Evolutionary conservation across 345 rosid genomes (phyloP), one percentile per base, ranked within the genome.

Genomic region (Syzygium jambos): DNA sequence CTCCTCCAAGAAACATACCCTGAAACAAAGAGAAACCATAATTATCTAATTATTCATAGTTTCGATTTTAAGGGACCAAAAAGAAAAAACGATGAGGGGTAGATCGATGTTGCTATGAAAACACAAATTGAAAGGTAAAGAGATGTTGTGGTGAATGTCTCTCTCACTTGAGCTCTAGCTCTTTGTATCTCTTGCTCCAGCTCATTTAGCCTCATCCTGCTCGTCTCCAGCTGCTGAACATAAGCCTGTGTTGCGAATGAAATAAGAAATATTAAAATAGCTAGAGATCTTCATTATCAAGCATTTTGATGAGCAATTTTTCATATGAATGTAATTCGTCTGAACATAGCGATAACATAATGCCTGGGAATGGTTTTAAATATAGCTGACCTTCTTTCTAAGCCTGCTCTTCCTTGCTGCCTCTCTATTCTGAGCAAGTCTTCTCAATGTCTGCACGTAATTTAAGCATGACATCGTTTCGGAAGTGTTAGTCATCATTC

Each of bases 401-500:
- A 98, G 88, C 88, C 99, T 93, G 92, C 99, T 96, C 92, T 98
- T 98, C 91, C 99, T 94, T 61, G 99, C 99, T 89, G 99, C 99
- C 89, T 98, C 99, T 92, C 99, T 95, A 93, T 98, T 98, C 92
- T 98, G 99, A 90, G 99, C 99, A 61, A 98, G 97, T 90, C 99
- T 95, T 90, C 99, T 95, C 89, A 95, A 57, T 87, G 96, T 95
- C 99, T 98, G 91, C 86, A 49, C 2, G 49, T 73, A 21, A 73
- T 73, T 19, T 34, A 13, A 73, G 80, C 80, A 73, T 38, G 23
- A 34, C 25, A 38, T 73, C 14, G 27, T 34, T 12, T 9, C 41
- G 27, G 80, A 9, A 38, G 49, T 7, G 43, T 73, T 73, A 38
- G 80, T 73, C 80, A 73, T 73, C 80, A 19, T 73, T 38, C 49